These are phyloP conservation scores for Drechslerella dactyloides DNA, from an alignment of 2,329 filamentous ascomycete genomes.

Conservation along the genomic window DNA sequence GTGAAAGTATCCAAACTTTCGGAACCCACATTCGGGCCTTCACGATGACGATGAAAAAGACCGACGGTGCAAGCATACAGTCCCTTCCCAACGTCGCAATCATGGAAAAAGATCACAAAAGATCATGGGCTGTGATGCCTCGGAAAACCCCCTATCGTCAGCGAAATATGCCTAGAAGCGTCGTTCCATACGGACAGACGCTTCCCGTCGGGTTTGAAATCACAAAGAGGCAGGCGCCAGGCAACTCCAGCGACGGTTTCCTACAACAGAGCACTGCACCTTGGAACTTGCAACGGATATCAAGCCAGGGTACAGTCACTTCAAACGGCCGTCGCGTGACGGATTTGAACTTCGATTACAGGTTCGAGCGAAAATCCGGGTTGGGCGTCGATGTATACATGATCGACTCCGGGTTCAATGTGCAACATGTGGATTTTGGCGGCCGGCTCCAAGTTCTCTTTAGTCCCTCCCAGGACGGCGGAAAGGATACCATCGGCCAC, in stretches of 20 bases:
- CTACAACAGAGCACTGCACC: constrained; percentile 42
- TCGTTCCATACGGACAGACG: constrained; percentile 4
- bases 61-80: constrained; percentile 8
- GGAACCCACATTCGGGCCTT: constrained; percentile 48
- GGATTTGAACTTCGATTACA: constrained; percentile 57
- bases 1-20: constrained; percentile 31
- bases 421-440: constrained; percentile 54
- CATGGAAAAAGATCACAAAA: constrained; percentile 23
- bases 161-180: constrained; percentile 31
- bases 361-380: constrained; percentile 56
- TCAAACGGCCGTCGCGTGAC: constrained; percentile 53
- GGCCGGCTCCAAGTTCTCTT: constrained; percentile 51
- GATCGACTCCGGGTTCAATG: constrained; percentile 60
- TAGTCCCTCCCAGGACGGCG: constrained; percentile 60
- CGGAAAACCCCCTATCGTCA: constrained; percentile 23
- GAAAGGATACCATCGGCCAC: constrained; percentile 58
- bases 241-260: constrained; percentile 8
- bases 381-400: constrained; percentile 62
- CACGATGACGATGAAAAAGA: constrained; percentile 37
- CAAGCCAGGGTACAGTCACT: constrained; percentile 53
- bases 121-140: constrained; percentile 15
- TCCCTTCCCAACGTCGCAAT: constrained; percentile 6
- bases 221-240: background rate
- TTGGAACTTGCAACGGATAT: constrained; percentile 56
- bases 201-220: background rate